Base-by-base conservation (phyloP, 2,329 filamentous ascomycete genomes). In the Biscogniauxia marginata region DNA sequence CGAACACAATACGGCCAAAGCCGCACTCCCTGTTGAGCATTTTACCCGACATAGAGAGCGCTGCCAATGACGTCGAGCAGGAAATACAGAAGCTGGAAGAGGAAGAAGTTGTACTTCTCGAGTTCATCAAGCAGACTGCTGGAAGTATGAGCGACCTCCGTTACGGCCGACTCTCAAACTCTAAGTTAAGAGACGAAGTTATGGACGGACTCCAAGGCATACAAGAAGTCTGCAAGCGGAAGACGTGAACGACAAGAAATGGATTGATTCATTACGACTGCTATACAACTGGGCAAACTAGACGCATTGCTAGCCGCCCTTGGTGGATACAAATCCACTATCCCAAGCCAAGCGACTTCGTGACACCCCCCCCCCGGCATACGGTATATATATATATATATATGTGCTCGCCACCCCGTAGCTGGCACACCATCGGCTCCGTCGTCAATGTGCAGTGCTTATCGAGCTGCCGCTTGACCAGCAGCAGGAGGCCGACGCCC, bases 111-210 rank as follows among this genome's bases (percentile, higher is more conserved):
- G 70, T 71, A 1, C 74, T 91, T 3, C 72, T 89, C 5, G 77
- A 81, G 3, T 82, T 84, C 9, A 81, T 95, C 51, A 80, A 81
- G 61, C 80, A 84, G 54, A 87, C 82, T 0, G 82, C 95, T 16
- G 88, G 88, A 25, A 84, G 83, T 49, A 76, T 96, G 70, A 96
- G 91, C 71, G 90, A 96, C 72, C 78, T 96, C 54, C 85, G 90
- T 47, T 93, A 95, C 67, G 91, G 92, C 39, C 86, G 86, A 54
- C 82, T 95, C 56, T 80, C 83, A 34, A 88, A 89, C 60, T 72
- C 79, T 20, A 79, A 84, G 57, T 74, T 93, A 25, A 79, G 79
- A 22, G 80, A 84, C 48, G 87, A 92, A 62, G 83, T 91, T 24
- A 75, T 91, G 18, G 82, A 87, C 48, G 87, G 87, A 5, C 75